Evolutionary conservation across 2,329 filamentous ascomycete species (phyloP).

Genomic region (Penicillium sp.): DNA sequence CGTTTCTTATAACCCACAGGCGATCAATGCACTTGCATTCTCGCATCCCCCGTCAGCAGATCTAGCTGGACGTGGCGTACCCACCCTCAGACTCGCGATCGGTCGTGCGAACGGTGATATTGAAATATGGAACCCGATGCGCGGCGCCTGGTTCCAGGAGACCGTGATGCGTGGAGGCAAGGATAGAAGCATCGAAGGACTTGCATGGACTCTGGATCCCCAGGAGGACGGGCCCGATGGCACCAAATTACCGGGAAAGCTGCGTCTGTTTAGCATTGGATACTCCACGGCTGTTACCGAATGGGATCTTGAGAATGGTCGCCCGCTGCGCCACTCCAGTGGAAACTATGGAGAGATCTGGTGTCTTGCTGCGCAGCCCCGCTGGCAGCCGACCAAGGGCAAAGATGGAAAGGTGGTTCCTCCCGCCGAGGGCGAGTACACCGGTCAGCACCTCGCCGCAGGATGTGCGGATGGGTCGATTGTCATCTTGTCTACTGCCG

Average conservation of each 20-base stretch:
- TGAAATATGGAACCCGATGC: constrained; percentile 92
- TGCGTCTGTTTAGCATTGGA: constrained; percentile 93
- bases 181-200: constrained; percentile 82
- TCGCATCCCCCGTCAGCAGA: constrained; percentile 66
- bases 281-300: constrained; percentile 91
- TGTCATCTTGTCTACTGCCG: constrained; percentile 80
- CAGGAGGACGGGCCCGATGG: constrained; percentile 61
- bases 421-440: constrained; percentile 41
- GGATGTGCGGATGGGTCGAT: constrained; percentile 91
- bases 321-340: constrained; percentile 76
- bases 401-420: constrained; percentile 38
- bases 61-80: constrained; percentile 50
- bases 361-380: constrained; percentile 88
- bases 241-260: constrained; percentile 63
- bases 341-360: constrained; percentile 96
- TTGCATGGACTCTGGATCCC: constrained; percentile 87
- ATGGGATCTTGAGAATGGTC: constrained; percentile 83
- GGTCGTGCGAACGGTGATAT: constrained; percentile 94
- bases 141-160: constrained; percentile 86
- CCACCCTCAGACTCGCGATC: constrained; percentile 74
- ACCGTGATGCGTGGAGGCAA: constrained; percentile 78
- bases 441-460: constrained; percentile 68
- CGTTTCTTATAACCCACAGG: constrained; percentile 84
- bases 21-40: constrained; percentile 93
- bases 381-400: constrained; percentile 43